A percentile compares a stretch with the other conserved stretches of the same genome.
These are phyloP conservation scores for Tolypocladium ovalisporum DNA, from an alignment of 2,329 filamentous ascomycete genomes.

Conservation along the genomic window DNA sequence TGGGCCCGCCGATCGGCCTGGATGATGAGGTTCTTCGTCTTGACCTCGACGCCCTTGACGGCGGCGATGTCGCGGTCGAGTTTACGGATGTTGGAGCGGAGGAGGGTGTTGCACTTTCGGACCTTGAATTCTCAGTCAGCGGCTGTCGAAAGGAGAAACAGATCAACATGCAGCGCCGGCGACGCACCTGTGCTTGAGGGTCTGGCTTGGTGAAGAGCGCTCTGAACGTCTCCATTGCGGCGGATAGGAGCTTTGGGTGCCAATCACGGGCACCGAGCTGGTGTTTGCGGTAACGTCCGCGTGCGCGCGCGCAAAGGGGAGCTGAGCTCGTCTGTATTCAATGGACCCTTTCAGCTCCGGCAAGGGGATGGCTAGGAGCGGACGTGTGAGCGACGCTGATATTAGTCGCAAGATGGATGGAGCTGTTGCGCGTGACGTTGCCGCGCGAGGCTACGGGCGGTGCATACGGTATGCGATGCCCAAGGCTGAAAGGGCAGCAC, in stretches of 20 bases:
- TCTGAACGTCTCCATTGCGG: slow-evolving; percentile 77
- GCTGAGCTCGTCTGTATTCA: neutral
- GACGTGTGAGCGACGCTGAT: neutral
- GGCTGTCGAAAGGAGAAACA: neutral
- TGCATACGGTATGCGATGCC: neutral
- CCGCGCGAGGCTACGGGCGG: neutral
- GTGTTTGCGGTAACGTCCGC: neutral
- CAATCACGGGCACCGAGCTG: neutral
- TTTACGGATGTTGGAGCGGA: slow-evolving; percentile 83
- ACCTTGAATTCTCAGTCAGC: slow-evolving; percentile 45
- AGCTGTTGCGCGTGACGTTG: neutral
- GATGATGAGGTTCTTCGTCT: slow-evolving; percentile 77
- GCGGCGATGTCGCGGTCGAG: slow-evolving; percentile 84
- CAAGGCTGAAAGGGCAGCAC: neutral
- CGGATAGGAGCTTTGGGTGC: slow-evolving; percentile 4
- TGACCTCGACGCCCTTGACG: slow-evolving; percentile 68
- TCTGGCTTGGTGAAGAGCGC: slow-evolving; percentile 85
- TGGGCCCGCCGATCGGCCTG: slow-evolving; percentile 72
- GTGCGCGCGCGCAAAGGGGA: neutral
- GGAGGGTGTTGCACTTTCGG: slow-evolving; percentile 86
- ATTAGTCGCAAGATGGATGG: neutral
- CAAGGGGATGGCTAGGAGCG: neutral
- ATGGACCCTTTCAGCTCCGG: neutral
- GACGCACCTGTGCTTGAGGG: slow-evolving; percentile 75
- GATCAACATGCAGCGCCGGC: neutral